A percentile compares a stretch with the other conserved stretches of the same genome.
Conservation (phyloP, 1,139 yeast species). For the Debaryomyces udenii region DNA sequence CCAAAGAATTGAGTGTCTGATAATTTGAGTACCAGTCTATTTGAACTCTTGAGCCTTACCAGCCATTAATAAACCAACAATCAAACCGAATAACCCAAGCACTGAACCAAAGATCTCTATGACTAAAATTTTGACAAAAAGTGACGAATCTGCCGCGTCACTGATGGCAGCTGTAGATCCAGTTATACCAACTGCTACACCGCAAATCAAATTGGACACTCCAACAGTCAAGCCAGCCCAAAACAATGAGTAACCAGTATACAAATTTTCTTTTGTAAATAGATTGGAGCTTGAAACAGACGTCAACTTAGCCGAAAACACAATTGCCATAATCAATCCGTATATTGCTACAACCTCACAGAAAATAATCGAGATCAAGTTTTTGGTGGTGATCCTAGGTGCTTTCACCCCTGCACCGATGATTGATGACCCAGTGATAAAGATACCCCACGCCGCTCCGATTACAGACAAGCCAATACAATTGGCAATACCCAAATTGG, state of each 20-base stretch:
- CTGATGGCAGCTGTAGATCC: conserved; percentile 98
- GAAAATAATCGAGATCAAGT: conserved; percentile 93
- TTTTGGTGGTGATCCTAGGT: conserved; percentile 96
- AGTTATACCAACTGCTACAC: conserved; percentile 95
- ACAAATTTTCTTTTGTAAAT: conserved; percentile 80
- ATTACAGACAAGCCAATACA: conserved; percentile 95
- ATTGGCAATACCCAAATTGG: conserved; percentile 83
- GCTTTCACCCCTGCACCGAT: conserved; percentile 98
- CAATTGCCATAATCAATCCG: conserved; percentile 97
- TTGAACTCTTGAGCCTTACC: conserved; percentile 87
- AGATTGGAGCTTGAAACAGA: conserved; percentile 63
- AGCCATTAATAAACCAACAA: conserved; percentile 96
- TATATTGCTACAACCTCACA: conserved; percentile 99
- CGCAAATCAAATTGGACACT: conserved; percentile 89
- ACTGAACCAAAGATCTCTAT: conserved; percentile 97
- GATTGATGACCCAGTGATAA: conserved; percentile 91
- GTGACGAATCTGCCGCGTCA: conserved; percentile 95
- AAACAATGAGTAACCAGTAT: conserved; percentile 90
- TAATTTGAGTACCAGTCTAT: too few relatives aligned
- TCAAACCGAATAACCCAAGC: conserved; percentile 89
- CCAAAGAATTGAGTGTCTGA: too few relatives aligned
- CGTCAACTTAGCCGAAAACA: conserved; percentile 88
- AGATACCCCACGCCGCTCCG: conserved; percentile 99
- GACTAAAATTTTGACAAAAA: conserved; percentile 93
- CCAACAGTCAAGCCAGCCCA: conserved; percentile 99